Base-by-base conservation (phyloP, 192 early-diverging fungal genomes). In the Entomortierella chlamydospora region DNA sequence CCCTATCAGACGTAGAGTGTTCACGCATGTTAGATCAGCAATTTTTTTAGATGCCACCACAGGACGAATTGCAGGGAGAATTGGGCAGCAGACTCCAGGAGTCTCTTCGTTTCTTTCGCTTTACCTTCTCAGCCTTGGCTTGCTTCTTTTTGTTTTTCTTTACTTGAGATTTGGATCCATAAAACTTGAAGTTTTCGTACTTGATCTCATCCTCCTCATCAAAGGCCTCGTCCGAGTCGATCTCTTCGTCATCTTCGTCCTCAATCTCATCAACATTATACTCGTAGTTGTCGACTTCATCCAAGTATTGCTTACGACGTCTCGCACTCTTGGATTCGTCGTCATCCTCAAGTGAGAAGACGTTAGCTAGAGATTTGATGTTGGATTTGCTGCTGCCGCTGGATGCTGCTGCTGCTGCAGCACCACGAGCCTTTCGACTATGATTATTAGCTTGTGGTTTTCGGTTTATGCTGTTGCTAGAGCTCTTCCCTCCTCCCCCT, bases 191-290 rank as follows among this genome's bases (percentile, higher is more conserved):
- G 51, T 84, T 72, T 30, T 91, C 93, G 70, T 94, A 98, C 56
- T 89, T 81, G 56, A 96, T 93, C 55, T 96, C 95, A 64, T 97
- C 95, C 50, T 84, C 86, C 17, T 90, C 90, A 55, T 95, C 87
- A 83, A 97, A 97, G 7, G 95, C 95, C 30, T 92, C 94, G 68
- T 98, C 96, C 45, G 95, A 94, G 39, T 93, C 91, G 53, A 97
- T 96, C 61, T 97, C 96, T 70, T 98, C 96, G 70, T 98, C 96
- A 73, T 98, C 95, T 61, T 96, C 95, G 6, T 88, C 84, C 26
- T 93, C 89, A 39, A 98, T 94, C 26, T 88, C 82, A 41, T 91
- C 93, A 8, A 89, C 86, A 58, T 94, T 87, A 80, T 92, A 95
- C 64, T 93, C 90, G 52, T 88, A 86, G 65, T 89, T 90, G 15